phyloP scores from a whole-genome alignment of 2,329 filamentous ascomycete genomes.

The Trichoderma aggressivum region DNA sequence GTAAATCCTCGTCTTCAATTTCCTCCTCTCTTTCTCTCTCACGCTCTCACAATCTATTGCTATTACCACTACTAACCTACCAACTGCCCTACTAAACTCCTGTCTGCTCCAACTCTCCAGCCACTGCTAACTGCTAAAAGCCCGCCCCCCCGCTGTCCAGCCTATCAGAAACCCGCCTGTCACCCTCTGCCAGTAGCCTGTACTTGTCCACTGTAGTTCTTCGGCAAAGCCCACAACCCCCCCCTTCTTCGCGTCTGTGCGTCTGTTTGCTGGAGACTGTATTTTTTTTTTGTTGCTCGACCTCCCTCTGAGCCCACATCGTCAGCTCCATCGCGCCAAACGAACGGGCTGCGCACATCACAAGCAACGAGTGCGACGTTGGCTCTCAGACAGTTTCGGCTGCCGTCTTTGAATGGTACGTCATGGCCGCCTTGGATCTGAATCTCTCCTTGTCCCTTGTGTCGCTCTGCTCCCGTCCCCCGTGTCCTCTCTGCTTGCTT shows the following conservation, averaged over 20 bases:
- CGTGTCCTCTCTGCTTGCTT: background rate
- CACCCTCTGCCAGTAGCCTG: background rate
- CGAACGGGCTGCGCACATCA: constrained; percentile 17
- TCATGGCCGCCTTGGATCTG: background rate
- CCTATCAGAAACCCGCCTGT: constrained; percentile 17
- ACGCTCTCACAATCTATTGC: background rate
- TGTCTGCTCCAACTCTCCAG: background rate
- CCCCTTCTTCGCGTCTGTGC: constrained; percentile 19
- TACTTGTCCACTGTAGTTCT: background rate
- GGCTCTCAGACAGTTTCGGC: constrained; percentile 7
- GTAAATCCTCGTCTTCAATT: background rate
- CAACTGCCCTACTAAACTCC: background rate
- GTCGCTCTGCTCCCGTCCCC: background rate
- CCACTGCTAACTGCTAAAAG: background rate
- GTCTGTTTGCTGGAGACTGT: constrained; percentile 14
- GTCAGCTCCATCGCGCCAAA: constrained; percentile 19
- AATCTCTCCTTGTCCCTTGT: background rate
- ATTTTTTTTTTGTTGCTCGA: constrained; percentile 14
- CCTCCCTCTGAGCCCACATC: constrained; percentile 19
- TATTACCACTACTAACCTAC: background rate
- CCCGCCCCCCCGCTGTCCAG: background rate
- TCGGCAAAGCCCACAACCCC: constrained; percentile 9
- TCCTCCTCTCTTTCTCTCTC: background rate
- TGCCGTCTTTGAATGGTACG: constrained; percentile 20
- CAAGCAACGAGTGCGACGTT: constrained; percentile 14